Evolutionary conservation across 1,284 basidiomycete genomes (phyloP).

Genomic region (Microbotryum intermedium): DNA sequence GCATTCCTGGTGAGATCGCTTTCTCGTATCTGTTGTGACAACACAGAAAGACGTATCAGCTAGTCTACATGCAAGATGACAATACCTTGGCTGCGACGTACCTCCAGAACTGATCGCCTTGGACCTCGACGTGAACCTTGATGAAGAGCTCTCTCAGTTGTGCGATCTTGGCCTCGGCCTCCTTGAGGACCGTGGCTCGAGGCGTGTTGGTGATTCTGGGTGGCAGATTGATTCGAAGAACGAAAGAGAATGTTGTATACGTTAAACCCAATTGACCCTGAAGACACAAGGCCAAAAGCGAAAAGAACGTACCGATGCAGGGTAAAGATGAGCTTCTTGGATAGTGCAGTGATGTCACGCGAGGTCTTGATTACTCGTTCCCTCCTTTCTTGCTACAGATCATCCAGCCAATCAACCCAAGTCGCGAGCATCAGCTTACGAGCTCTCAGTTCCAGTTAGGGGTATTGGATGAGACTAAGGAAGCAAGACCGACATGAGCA

Average conservation of each 20-base stretch:
- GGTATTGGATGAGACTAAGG: background rate
- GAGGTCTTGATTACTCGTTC: slow-evolving; percentile 72
- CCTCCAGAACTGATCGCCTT: slow-evolving; percentile 60
- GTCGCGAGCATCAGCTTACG: background rate
- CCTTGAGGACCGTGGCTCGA: slow-evolving; percentile 44
- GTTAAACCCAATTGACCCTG: too few relatives aligned
- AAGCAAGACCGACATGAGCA: slow-evolving; percentile 57
- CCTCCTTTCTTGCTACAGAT: slow-evolving; percentile 36
- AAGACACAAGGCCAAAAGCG: background rate
- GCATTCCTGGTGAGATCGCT: slow-evolving; percentile 36
- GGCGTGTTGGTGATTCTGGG: slow-evolving; percentile 8
- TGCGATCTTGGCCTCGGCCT: slow-evolving; percentile 57
- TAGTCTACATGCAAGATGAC: too few relatives aligned
- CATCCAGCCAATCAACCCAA: too few relatives aligned
- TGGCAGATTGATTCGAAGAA: background rate
- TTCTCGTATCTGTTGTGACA: slow-evolving; percentile 27
- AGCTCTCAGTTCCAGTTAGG: background rate
- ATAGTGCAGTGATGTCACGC: slow-evolving; percentile 80
- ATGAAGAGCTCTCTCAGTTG: slow-evolving; percentile 63
- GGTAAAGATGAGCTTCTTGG: slow-evolving; percentile 90
- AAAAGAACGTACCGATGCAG: slow-evolving; percentile 63
- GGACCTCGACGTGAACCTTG: slow-evolving; percentile 55
- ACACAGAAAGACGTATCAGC: background rate
- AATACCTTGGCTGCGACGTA: slow-evolving; percentile 30
- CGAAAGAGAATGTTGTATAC: too few relatives aligned